Evolutionary conservation across 345 rosid genomes (phyloP).

Genomic region (Moringa oleifera): DNA sequence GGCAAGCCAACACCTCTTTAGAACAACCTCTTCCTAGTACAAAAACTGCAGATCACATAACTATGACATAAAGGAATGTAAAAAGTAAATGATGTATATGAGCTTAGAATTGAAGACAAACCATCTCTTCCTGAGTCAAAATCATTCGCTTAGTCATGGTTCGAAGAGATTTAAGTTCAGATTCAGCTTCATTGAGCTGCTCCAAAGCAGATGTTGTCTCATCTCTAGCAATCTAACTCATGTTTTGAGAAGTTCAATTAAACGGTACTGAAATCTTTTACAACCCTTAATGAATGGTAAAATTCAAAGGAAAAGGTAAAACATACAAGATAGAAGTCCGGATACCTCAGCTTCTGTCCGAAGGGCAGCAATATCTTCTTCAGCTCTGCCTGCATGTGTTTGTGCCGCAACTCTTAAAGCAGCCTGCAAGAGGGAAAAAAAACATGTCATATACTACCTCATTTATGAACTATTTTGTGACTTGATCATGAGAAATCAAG

Average conservation of each 20-base stretch:
- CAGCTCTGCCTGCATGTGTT: slow-evolving; percentile 40
- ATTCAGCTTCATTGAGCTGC: slow-evolving; percentile 59
- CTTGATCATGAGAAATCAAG: background rate
- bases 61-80: slow-evolving; percentile 23
- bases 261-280: slow-evolving; percentile 1
- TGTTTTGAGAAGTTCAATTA: slow-evolving; percentile 13
- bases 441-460: slow-evolving; percentile 15
- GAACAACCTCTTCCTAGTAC: slow-evolving; percentile 86
- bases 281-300: background rate
- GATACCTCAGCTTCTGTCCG: slow-evolving; percentile 73
- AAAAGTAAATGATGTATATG: slow-evolving; percentile 9
- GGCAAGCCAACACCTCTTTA: slow-evolving; percentile 99
- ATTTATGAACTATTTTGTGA: slow-evolving; percentile 9
- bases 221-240: slow-evolving; percentile 57
- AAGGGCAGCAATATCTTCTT: slow-evolving; percentile 52
- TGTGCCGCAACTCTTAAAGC: slow-evolving; percentile 57
- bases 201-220: slow-evolving; percentile 64
- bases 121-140: slow-evolving; percentile 91
- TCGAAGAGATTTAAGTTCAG: slow-evolving; percentile 54
- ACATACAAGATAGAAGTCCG: slow-evolving; percentile 15
- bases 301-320: slow-evolving; percentile 11
- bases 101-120: slow-evolving; percentile 23
- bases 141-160: slow-evolving; percentile 65
- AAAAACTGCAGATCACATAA: slow-evolving; percentile 36
- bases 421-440: slow-evolving; percentile 67